Percentiles rank a stretch among this genome's conserved stretches.
phyloP scores from a whole-genome alignment of 2,329 filamentous ascomycete genomes.

The Pyricularia grisea region DNA sequence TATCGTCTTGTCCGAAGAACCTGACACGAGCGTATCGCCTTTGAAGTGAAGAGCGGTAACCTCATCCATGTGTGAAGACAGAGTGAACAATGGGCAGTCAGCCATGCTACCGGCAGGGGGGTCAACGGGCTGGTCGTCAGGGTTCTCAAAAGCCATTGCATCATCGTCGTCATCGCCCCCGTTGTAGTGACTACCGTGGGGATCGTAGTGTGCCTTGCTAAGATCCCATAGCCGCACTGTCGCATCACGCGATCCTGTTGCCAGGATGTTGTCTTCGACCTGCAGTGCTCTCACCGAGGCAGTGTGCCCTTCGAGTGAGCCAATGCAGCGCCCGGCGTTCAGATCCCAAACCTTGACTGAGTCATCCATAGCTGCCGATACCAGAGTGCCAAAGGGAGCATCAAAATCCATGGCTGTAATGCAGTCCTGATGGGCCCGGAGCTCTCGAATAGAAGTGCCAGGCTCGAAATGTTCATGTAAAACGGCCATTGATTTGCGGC shows the following conservation, averaged over 20 bases:
- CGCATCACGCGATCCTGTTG: constrained; percentile 89
- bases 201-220: constrained; percentile 76
- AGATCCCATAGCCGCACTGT: constrained; percentile 94
- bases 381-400: constrained; percentile 91
- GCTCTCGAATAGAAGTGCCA: constrained; percentile 77
- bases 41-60: constrained; percentile 89
- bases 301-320: constrained; percentile 83
- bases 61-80: constrained; percentile 87
- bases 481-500: constrained; percentile 83
- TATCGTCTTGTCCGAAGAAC: constrained; percentile 93
- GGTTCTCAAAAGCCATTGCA: constrained; percentile 63
- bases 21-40: constrained; percentile 83
- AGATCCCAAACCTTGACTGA: constrained; percentile 94
- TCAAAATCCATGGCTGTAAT: constrained; percentile 94
- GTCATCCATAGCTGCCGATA: constrained; percentile 86
- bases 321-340: constrained; percentile 86
- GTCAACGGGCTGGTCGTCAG: constrained; percentile 58
- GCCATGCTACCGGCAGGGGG: constrained; percentile 72
- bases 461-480: constrained; percentile 92
- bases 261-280: constrained; percentile 90
- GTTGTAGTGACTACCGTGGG: constrained; percentile 48
- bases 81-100: constrained; percentile 80
- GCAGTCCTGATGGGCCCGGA: constrained; percentile 78
- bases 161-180: constrained; percentile 53
- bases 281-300: constrained; percentile 89